These are phyloP conservation scores for Pythium sp. DNA, from an alignment of 352 stramenopile species.

Conservation along the genomic window DNA sequence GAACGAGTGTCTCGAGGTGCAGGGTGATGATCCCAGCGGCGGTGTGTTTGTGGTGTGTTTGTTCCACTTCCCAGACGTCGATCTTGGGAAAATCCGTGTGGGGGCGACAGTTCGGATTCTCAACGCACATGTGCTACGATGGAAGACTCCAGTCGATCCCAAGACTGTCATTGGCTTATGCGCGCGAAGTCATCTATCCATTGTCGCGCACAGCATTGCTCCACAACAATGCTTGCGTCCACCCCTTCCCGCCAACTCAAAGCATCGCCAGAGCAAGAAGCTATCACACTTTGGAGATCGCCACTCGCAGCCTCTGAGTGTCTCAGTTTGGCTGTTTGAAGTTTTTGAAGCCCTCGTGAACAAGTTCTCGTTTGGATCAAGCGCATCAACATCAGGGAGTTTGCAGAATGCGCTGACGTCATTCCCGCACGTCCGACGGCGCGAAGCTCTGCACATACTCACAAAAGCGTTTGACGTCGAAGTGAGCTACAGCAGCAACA, in stretches of 20 bases:
- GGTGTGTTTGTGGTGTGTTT: conserved; percentile 28
- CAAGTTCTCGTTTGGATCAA: conserved; percentile 15
- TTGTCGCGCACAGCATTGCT: conserved; percentile 13
- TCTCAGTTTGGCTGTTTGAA: conserved; percentile 15
- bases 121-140: conserved; percentile 32
- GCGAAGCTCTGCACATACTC: conserved; percentile 12
- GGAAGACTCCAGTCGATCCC: conserved; percentile 24
- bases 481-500: neutral
- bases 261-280: neutral
- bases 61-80: conserved; percentile 33
- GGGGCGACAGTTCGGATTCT: conserved; percentile 23
- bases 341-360: conserved; percentile 11
- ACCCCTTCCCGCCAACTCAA: neutral
- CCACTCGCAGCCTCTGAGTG: neutral
- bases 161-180: conserved; percentile 39
- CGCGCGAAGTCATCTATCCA: conserved; percentile 28
- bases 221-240: neutral
- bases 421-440: conserved; percentile 7
- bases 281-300: conserved; percentile 12
- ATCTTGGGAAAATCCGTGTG: conserved; percentile 30
- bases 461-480: conserved; percentile 2
- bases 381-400: neutral
- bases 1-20: conserved; percentile 44
- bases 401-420: neutral
- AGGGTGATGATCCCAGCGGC: conserved; percentile 10